A percentile compares a stretch with the other conserved stretches of the same genome.
Conservation (phyloP, 2,329 filamentous ascomycete genomes). For the Colletotrichum phormii region DNA sequence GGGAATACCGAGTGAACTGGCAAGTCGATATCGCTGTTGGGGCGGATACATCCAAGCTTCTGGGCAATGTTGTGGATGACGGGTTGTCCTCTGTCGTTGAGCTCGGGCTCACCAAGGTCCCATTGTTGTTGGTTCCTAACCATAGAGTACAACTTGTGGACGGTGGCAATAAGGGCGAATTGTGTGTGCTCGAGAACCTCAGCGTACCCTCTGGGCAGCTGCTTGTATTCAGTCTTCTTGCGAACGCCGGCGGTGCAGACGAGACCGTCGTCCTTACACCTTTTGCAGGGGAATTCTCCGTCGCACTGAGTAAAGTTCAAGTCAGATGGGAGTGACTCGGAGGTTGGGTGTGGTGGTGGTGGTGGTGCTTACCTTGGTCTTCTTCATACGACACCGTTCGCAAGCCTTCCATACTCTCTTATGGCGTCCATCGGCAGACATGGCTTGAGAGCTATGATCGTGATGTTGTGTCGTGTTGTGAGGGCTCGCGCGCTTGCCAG, state of each 20-base stretch:
- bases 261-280: slow-evolving; percentile 74
- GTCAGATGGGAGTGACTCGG: background rate
- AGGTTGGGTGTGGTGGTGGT: background rate
- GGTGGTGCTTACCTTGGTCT: slow-evolving; percentile 67
- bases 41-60: slow-evolving; percentile 73
- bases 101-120: slow-evolving; percentile 72
- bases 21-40: slow-evolving; percentile 70
- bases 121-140: slow-evolving; percentile 68
- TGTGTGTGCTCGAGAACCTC: slow-evolving; percentile 75
- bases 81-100: slow-evolving; percentile 72
- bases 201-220: slow-evolving; percentile 72
- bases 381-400: slow-evolving; percentile 76
- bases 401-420: slow-evolving; percentile 77
- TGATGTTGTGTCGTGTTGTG: slow-evolving; percentile 52
- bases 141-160: slow-evolving; percentile 75
- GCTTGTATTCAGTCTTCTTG: slow-evolving; percentile 78
- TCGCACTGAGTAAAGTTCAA: slow-evolving; percentile 61
- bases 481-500: slow-evolving; percentile 61
- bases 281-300: slow-evolving; percentile 74
- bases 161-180: slow-evolving; percentile 72
- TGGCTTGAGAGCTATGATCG: slow-evolving; percentile 50
- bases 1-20: slow-evolving; percentile 70
- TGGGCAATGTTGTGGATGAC: slow-evolving; percentile 75
- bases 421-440: slow-evolving; percentile 63
- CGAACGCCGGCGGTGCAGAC: slow-evolving; percentile 72